Base-by-base conservation (phyloP, 208 protist species). In the Leishmania tropica region DNA sequence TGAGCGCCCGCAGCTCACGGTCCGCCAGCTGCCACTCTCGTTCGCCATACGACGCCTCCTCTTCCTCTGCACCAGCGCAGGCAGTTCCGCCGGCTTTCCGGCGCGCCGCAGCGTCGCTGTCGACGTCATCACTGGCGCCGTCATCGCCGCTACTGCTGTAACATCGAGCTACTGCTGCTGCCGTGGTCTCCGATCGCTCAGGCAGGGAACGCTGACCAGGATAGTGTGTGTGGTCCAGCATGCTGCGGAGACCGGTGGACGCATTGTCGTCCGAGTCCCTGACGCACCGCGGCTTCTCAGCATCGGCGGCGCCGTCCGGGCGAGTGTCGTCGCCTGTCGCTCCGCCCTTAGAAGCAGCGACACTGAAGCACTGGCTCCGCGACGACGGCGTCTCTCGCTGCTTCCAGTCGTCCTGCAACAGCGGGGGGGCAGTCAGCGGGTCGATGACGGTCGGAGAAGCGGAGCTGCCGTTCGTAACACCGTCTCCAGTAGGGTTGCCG, bases 11-110 rank as follows among this genome's bases (percentile, higher is more conserved):
- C 56, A 94, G 75, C 70, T 84, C 85, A 48, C 85, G 62, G 51
- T 94, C 90, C 1, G 88, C 88, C n/a, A 84, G 74, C 45, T 87
- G 81, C 87, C 87, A 91, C 76, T 89, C 86, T 65, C 62, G 40
- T 58, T 84, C 84, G 15, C 15, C 19, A 42, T 73, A 3, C 4
- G 60, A 73, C 64, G 7, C 56, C 48, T 72, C 64, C 45, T 67
- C 48, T 45, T 19, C 73, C 51, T 56, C 47, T 21, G 51, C 73
- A n/a, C 6, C 51, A 10, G 13, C 51, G 48, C 24, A 54, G 28
- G 40, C 45, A 54, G 24, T 28, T 53, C 35, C 4, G 45, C n/a
- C 45, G 10, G 24, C 40, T 51, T 19, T n/a, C 70, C 4, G 70
- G 2, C 45, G 35, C 65, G 58, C 79, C n/a, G 35, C 83, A 1